These are phyloP conservation scores for Aegilops sharonensis DNA, from an alignment of 176 grass and related monocot genomes.

Conservation along the genomic window DNA sequence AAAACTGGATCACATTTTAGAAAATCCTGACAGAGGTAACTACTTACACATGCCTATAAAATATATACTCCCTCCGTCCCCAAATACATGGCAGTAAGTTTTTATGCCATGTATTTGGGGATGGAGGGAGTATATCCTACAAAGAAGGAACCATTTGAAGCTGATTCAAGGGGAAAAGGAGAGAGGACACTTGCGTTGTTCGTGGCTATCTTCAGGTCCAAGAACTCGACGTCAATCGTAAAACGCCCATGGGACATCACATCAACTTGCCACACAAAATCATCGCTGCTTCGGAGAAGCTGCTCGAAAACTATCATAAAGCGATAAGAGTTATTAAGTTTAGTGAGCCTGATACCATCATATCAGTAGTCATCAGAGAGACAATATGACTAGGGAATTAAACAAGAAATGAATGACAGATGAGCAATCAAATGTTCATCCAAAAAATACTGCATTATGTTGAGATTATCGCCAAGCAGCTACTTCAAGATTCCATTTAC, in stretches of 20 bases:
- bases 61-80: neutral
- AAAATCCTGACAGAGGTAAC: neutral
- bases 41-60: neutral
- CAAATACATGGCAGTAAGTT: neutral
- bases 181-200: constrained; percentile 55
- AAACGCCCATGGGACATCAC: constrained; percentile 60
- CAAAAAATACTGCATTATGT: neutral
- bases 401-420: neutral
- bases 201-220: constrained; percentile 68
- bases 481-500: neutral
- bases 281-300: constrained; percentile 80
- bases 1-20: neutral
- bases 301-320: constrained; percentile 46
- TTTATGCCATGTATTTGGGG: no score
- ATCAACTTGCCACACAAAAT: constrained; percentile 80
- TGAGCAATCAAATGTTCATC: neutral
- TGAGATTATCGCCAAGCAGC: neutral
- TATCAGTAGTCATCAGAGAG: neutral
- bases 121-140: no score
- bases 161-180: neutral
- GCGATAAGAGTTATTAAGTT: neutral
- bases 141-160: neutral
- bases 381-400: neutral
- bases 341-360: neutral
- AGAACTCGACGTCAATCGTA: constrained; percentile 79